A percentile compares a stretch with the other conserved stretches of the same genome.
These are phyloP conservation scores for Fusarium haematococcum DNA, from an alignment of 2,329 filamentous ascomycete genomes.

Conservation along the genomic window DNA sequence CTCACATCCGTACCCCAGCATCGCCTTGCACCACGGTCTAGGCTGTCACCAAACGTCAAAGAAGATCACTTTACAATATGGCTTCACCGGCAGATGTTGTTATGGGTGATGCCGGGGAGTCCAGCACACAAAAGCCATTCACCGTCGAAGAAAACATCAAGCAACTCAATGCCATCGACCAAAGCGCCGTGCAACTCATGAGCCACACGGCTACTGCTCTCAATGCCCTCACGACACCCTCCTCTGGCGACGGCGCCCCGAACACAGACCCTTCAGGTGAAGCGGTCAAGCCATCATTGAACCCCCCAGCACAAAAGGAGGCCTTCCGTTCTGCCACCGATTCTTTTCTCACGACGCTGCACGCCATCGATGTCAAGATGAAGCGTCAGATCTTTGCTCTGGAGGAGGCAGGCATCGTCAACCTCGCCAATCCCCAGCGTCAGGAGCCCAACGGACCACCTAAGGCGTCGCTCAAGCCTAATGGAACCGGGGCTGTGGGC, in stretches of 20 bases:
- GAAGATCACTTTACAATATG: slow-evolving; percentile 39
- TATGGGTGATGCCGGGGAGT: slow-evolving; percentile 45
- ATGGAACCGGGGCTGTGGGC: slow-evolving; percentile 67
- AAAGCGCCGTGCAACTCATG: slow-evolving; percentile 59
- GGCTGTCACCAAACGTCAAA: neutral
- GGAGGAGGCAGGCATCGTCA: slow-evolving; percentile 83
- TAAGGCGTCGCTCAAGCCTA: slow-evolving; percentile 62
- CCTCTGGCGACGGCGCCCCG: slow-evolving; percentile 14
- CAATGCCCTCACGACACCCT: slow-evolving; percentile 55
- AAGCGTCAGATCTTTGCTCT: slow-evolving; percentile 77
- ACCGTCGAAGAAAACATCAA: slow-evolving; percentile 82
- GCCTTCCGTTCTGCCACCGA: slow-evolving; percentile 70
- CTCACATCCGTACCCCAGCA: neutral
- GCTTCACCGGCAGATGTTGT: slow-evolving; percentile 46
- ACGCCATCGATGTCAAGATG: slow-evolving; percentile 79
- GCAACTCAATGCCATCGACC: slow-evolving; percentile 84
- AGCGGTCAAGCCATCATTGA: slow-evolving; percentile 45
- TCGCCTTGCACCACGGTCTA: neutral
- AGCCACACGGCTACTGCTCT: slow-evolving; percentile 60
- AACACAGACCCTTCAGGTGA: slow-evolving; percentile 26
- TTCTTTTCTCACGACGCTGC: slow-evolving; percentile 78
- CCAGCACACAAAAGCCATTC: slow-evolving; percentile 64
- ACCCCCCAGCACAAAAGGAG: slow-evolving; percentile 63
- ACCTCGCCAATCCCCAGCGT: slow-evolving; percentile 53
- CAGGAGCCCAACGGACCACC: slow-evolving; percentile 52